phyloP scores from a whole-genome alignment of 192 early-diverging fungal genomes.

The Mortierella hygrophila region DNA sequence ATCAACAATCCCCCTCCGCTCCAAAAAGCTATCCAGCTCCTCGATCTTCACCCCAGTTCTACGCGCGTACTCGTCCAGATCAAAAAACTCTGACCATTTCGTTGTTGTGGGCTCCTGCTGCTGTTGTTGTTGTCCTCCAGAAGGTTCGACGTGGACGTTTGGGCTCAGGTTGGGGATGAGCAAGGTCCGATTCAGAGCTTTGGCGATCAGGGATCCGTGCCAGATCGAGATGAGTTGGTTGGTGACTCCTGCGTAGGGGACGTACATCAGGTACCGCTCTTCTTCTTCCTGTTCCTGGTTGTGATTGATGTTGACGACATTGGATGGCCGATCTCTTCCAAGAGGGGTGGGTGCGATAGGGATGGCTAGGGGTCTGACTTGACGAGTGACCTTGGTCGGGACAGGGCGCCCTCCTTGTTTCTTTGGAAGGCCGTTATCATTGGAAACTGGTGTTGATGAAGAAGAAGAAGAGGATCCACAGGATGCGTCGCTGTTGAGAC shows the following conservation, averaged over 20 bases:
- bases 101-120: slow-evolving; percentile 24
- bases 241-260: slow-evolving; percentile 49
- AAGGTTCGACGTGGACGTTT: slow-evolving; percentile 39
- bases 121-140: background rate
- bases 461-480: background rate
- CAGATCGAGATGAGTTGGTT: slow-evolving; percentile 53
- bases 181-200: slow-evolving; percentile 44
- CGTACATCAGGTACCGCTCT: slow-evolving; percentile 40
- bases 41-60: slow-evolving; percentile 23
- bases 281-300: background rate
- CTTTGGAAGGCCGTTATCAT: background rate
- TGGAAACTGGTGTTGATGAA: background rate
- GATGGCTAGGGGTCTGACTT: background rate
- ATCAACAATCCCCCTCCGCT: slow-evolving; percentile 32
- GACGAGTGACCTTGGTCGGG: slow-evolving; percentile 14
- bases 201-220: slow-evolving; percentile 51
- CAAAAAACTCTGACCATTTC: slow-evolving; percentile 48
- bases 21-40: slow-evolving; percentile 39
- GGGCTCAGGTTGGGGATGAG: slow-evolving; percentile 47
- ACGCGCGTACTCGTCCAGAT: slow-evolving; percentile 26
- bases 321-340: background rate
- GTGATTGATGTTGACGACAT: slow-evolving; percentile 1
- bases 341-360: background rate
- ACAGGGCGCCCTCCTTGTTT: background rate
- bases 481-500: background rate